Evolutionary conservation across 768 basidiomycete genomes (phyloP).

Genomic region (Basidioascus undulatus): DNA sequence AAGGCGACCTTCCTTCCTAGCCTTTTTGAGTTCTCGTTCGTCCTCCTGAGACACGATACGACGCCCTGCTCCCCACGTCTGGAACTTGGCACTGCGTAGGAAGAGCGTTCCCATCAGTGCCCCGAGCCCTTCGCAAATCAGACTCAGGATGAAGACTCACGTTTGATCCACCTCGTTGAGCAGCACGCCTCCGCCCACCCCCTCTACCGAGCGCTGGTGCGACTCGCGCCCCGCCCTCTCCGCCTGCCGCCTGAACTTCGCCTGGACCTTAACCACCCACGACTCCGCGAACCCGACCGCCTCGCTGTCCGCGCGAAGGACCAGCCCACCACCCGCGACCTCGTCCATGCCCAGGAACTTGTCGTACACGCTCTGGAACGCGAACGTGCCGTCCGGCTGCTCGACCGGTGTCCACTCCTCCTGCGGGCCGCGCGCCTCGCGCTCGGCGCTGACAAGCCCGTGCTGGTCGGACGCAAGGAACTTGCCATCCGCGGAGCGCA

Average conservation of each 20-base stretch:
- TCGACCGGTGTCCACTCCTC: slow-evolving; percentile 82
- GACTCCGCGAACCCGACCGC: slow-evolving; percentile 63
- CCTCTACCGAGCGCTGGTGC: slow-evolving; percentile 23
- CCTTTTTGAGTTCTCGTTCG: slow-evolving; percentile 56
- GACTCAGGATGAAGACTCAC: slow-evolving; percentile 1
- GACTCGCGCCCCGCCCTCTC: slow-evolving; percentile 44
- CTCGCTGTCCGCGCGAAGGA: slow-evolving; percentile 61
- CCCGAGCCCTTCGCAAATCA: too few relatives aligned
- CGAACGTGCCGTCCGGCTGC: slow-evolving; percentile 29
- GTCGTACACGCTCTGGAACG: slow-evolving; percentile 64
- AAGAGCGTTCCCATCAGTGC: too few relatives aligned
- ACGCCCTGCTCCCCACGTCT: slow-evolving; percentile 65
- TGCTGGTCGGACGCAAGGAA: slow-evolving; percentile 72
- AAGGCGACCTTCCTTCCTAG: slow-evolving; percentile 43
- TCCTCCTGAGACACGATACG: slow-evolving; percentile 44
- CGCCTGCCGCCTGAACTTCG: slow-evolving; percentile 66
- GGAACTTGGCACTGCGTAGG: slow-evolving; percentile 34
- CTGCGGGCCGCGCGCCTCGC: slow-evolving; percentile 75
- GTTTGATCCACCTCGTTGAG: slow-evolving; percentile 26
- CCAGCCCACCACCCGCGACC: slow-evolving; percentile 53
- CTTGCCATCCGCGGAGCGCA: slow-evolving; percentile 54
- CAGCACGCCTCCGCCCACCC: slow-evolving; percentile 40
- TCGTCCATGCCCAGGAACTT: slow-evolving; percentile 70
- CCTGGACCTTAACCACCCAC: slow-evolving; percentile 75
- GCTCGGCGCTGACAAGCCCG: slow-evolving; percentile 56